A percentile compares a stretch with the other conserved stretches of the same genome.
Conservation (phyloP, 495 filamentous ascomycete genomes). For the Penicillium lividum region DNA sequence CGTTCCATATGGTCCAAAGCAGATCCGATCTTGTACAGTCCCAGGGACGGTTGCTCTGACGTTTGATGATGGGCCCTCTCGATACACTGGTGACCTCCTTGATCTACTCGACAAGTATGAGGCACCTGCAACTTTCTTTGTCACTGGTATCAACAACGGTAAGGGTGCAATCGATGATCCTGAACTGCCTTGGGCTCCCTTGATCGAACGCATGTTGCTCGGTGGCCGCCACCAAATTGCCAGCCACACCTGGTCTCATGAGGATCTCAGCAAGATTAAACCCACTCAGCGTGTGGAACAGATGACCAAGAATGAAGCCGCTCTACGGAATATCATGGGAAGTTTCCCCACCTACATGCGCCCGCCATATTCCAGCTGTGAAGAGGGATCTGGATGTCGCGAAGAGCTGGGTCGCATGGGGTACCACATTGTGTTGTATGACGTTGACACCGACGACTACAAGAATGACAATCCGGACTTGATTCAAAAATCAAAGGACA, state of each 20-base stretch:
- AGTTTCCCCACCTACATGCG: conserved; percentile 85
- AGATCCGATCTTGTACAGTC: conserved; percentile 66
- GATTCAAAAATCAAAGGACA: conserved; percentile 74
- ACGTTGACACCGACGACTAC: conserved; percentile 81
- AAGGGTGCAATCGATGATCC: conserved; percentile 71
- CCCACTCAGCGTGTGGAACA: conserved; percentile 60
- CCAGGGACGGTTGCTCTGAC: conserved; percentile 70
- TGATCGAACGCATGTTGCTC: conserved; percentile 68
- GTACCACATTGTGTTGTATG: conserved; percentile 74
- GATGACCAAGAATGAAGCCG: conserved; percentile 78
- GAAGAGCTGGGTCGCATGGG: conserved; percentile 63
- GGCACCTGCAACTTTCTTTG: conserved; percentile 77
- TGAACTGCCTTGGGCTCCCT: conserved; percentile 52
- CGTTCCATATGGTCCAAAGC: conserved; percentile 59
- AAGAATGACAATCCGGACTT: conserved; percentile 56
- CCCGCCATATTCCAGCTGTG: conserved; percentile 77
- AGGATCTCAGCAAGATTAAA: conserved; percentile 63
- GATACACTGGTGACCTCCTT: conserved; percentile 68
- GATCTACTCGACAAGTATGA: conserved; percentile 65
- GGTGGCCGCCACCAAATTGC: conserved; percentile 86
- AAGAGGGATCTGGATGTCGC: conserved; percentile 55
- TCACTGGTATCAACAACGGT: conserved; percentile 72
- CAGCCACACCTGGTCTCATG: conserved; percentile 84
- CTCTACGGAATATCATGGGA: conserved; percentile 75
- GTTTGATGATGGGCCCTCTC: conserved; percentile 75